Evolutionary conservation across 495 filamentous ascomycete species (phyloP), one percentile per base, ranked within the genome.

Genomic region (Penicillium turbatum): DNA sequence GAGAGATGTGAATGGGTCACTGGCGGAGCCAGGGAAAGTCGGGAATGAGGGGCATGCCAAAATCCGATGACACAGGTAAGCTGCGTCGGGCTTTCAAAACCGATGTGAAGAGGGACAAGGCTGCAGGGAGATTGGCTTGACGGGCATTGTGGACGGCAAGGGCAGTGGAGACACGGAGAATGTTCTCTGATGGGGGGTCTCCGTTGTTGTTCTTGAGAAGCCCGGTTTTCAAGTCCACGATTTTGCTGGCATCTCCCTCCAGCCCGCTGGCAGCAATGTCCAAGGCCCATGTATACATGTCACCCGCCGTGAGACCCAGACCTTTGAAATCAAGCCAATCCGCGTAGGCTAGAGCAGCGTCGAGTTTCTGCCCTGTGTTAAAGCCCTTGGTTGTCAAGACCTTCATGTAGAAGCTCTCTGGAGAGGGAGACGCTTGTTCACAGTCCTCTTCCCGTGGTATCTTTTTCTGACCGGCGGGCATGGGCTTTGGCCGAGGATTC

Each of bases 71-170:
- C 32, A 43, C 51, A 2, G 64, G 74, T 24, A 63, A 79, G 32
- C 67, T 66, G 9, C 80, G 76, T 21, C 89, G 80, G 7, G 89
- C 87, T 56, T 89, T 84, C 6, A 98, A 78, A 37, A 96, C 75
- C 11, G 90, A 93, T 43, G 93, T 81, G 61, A 92, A 85, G 39
- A 96, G 87, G n/a, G 91, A 87, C 2, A 98, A 77, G 11, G 92
- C 89, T 5, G 70, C 65, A 19, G 77, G 63, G 29, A 86, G 57
- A 54, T 89, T 76, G 24, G 77, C 82, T 50, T 74, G 78, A 10
- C 80, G 76, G 21, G 93, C 92, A 46, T 86, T 78, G 70, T 91
- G 86, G 16, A 86, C 83, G 1, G 85, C 91, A 9, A 92, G 72
- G 44, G 87, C 84, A 1, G 90, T 96, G 30, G 86, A 81, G 5